Evolutionary conservation across 768 basidiomycete genomes (phyloP).

Genomic region (Neoboletus subvelutipes): DNA sequence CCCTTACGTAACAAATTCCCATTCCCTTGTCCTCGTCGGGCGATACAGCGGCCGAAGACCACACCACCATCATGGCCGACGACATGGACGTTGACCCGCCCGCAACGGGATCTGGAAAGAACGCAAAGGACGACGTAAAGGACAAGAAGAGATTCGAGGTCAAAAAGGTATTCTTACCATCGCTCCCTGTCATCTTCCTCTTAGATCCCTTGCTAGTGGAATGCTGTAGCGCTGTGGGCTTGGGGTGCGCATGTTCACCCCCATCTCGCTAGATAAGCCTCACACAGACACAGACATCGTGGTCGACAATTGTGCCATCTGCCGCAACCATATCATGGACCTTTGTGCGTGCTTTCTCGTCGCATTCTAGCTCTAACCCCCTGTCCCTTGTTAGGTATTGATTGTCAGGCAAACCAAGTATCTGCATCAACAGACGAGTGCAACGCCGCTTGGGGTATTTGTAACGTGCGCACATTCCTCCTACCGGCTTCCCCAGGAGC

Average conservation of each 20-base stretch:
- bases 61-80: conserved; percentile 47
- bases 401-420: conserved; percentile 98
- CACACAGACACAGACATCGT: conserved; percentile 72
- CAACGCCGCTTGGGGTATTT: conserved; percentile 98
- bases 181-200: background rate
- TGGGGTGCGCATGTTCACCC: conserved; percentile 66
- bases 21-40: background rate
- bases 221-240: conserved; percentile 97
- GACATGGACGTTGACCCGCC: conserved; percentile 70
- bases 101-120: conserved; percentile 39
- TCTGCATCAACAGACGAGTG: conserved; percentile 96
- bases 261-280: conserved; percentile 5
- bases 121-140: conserved; percentile 55
- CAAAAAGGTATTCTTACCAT: conserved; percentile 75
- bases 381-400: conserved; percentile 69
- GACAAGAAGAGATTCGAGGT: conserved; percentile 92
- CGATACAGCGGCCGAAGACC: background rate
- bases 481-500: background rate
- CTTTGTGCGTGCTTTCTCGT: conserved; percentile 64
- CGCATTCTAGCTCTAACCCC: conserved; percentile 1
- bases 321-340: conserved; percentile 99
- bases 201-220: conserved; percentile 66
- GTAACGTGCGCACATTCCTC: conserved; percentile 61
- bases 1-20: conserved; percentile 17
- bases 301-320: conserved; percentile 99